These are phyloP conservation scores for Elsinoe perseae DNA, from an alignment of 2,329 filamentous ascomycete genomes.

Conservation along the genomic window DNA sequence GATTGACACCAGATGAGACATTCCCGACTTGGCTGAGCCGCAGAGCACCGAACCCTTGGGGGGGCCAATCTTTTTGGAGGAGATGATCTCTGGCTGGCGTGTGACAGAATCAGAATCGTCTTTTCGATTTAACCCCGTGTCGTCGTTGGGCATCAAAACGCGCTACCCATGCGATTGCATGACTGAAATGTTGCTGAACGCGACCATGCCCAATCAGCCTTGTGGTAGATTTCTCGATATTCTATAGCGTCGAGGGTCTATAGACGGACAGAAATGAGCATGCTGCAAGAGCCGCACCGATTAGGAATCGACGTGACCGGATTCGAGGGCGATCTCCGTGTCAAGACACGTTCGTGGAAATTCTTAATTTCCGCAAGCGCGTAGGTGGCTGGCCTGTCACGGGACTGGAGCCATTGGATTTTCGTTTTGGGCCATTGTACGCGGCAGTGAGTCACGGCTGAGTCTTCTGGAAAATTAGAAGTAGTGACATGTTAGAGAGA, in stretches of 20 bases:
- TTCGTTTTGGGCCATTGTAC: background rate
- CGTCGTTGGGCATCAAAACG: background rate
- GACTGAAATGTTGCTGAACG: background rate
- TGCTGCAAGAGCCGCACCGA: constrained; percentile 1
- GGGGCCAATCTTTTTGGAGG: background rate
- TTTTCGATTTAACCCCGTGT: background rate
- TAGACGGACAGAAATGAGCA: constrained; percentile 9
- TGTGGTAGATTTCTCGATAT: background rate
- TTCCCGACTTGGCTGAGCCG: constrained; percentile 1
- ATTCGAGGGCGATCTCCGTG: constrained; percentile 1
- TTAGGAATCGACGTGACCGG: constrained; percentile 1
- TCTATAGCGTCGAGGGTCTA: constrained; percentile 12
- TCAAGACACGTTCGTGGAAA: constrained; percentile 10
- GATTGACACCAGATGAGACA: background rate
- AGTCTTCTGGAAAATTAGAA: constrained; percentile 14
- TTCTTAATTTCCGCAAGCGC: constrained; percentile 14
- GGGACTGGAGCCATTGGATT: background rate
- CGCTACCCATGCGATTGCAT: background rate
- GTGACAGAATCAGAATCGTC: background rate
- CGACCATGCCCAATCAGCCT: constrained; percentile 1
- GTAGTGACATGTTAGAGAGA: background rate
- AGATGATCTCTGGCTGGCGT: background rate
- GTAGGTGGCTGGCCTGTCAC: constrained; percentile 7
- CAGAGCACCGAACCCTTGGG: background rate
- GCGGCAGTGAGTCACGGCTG: constrained; percentile 4